Conservation (phyloP, 257 asterid genomes). For the Paraleonurus japonicus region DNA sequence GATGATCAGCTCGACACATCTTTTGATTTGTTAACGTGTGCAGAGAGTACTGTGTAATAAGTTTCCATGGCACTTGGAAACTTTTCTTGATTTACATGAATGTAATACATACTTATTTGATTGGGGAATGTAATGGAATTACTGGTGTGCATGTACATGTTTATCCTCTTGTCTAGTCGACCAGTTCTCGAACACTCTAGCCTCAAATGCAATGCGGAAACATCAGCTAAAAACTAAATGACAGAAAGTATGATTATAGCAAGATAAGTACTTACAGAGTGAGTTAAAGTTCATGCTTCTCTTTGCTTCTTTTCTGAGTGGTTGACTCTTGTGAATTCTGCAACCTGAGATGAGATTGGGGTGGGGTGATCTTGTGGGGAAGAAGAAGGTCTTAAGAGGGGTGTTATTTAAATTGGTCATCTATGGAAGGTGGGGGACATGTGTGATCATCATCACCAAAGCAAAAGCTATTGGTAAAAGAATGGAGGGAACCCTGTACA, state of each 20-base stretch:
- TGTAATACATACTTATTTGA: slow-evolving; percentile 60
- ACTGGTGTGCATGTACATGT: slow-evolving; percentile 39
- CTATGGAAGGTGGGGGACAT: slow-evolving; percentile 49
- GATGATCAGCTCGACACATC: slow-evolving; percentile 51
- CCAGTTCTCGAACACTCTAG: slow-evolving; percentile 17
- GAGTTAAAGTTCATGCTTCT: slow-evolving; percentile 23
- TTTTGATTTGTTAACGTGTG: slow-evolving; percentile 53
- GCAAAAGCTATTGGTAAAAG: slow-evolving; percentile 44
- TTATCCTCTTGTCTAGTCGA: slow-evolving; percentile 31
- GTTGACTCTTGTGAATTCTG: slow-evolving; percentile 23
- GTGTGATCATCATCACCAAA: slow-evolving; percentile 56
- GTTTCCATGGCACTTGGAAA: slow-evolving; percentile 38
- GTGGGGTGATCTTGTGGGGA: slow-evolving; percentile 36
- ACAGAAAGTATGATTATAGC: neutral
- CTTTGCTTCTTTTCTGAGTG: slow-evolving; percentile 13
- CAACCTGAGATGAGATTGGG: slow-evolving; percentile 6
- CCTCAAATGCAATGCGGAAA: slow-evolving; percentile 23
- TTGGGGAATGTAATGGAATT: slow-evolving; percentile 53
- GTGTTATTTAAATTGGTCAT: slow-evolving; percentile 58
- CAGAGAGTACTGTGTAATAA: slow-evolving; percentile 48
- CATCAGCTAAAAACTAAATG: neutral
- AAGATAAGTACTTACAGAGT: slow-evolving; percentile 35
- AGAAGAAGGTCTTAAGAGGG: slow-evolving; percentile 35
- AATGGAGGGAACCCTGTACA: slow-evolving; percentile 75
- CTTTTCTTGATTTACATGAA: slow-evolving; percentile 40